Evolutionary conservation across 2,329 filamentous ascomycete species (phyloP).

Genomic region (Amesomyces nigricolor): DNA sequence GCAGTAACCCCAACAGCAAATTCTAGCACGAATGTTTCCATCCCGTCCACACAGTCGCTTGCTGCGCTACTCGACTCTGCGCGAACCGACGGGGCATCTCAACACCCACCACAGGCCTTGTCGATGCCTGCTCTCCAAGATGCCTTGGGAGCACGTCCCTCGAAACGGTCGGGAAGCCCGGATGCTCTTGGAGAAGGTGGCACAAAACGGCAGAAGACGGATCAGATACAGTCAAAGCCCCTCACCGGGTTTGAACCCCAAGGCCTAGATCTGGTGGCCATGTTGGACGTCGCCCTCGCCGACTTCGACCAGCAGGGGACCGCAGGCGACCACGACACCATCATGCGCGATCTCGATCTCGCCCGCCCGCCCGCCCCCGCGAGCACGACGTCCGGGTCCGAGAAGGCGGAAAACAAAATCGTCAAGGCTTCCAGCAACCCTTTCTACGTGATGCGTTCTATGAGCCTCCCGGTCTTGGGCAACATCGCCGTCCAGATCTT

Average conservation of each 20-base stretch:
- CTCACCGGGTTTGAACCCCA: conserved; percentile 1
- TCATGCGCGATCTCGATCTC: conserved; percentile 7
- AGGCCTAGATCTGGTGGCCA: conserved; percentile 27
- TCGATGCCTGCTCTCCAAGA: conserved; percentile 1
- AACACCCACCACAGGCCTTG: neutral
- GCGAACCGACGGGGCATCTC: neutral
- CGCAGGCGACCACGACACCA: conserved; percentile 3
- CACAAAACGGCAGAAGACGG: conserved; percentile 27
- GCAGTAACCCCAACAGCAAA: neutral
- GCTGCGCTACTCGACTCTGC: neutral
- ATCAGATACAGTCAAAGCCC: conserved; percentile 9
- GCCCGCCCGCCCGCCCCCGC: conserved; percentile 1
- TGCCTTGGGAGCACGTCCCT: neutral
- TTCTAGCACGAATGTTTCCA: neutral
- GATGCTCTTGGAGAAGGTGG: conserved; percentile 11
- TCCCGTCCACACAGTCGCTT: neutral
- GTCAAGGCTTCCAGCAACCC: conserved; percentile 33
- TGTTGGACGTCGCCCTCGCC: conserved; percentile 30
- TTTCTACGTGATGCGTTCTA: conserved; percentile 32
- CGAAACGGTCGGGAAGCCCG: conserved; percentile 27
- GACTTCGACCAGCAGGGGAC: conserved; percentile 22
- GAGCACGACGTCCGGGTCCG: conserved; percentile 17
- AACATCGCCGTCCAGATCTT: conserved; percentile 36
- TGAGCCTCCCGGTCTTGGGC: conserved; percentile 34
- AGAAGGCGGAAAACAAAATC: conserved; percentile 27